Percentiles rank a stretch among this genome's conserved stretches.
Conservation (phyloP, 2,329 filamentous ascomycete species). For the Chrysoporthe puriensis region DNA sequence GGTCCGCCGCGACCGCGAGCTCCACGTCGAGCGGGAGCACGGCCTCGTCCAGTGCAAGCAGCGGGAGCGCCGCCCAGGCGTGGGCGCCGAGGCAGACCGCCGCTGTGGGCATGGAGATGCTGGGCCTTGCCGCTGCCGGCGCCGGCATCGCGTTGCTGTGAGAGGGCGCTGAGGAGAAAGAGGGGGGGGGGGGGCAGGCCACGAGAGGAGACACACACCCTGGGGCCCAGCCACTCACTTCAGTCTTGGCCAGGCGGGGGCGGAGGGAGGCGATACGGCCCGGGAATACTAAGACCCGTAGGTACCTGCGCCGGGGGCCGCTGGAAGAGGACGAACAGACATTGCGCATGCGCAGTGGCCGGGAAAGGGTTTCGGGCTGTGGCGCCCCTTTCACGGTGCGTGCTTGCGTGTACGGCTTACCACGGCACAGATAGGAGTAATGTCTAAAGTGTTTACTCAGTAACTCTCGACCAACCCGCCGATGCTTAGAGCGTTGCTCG, state of each 20-base stretch:
- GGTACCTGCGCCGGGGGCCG: neutral
- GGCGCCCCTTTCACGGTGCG: neutral
- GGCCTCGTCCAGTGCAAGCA: conserved; percentile 15
- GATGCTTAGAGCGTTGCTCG: neutral
- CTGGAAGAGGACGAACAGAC: neutral
- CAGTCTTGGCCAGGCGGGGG: neutral
- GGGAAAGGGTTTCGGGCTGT: neutral
- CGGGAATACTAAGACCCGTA: neutral
- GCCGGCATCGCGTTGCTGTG: conserved; percentile 25
- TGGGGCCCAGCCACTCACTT: neutral
- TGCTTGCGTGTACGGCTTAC: neutral
- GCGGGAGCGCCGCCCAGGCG: conserved; percentile 15
- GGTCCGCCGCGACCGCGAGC: conserved; percentile 26
- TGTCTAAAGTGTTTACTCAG: conserved; percentile 1
- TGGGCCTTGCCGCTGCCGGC: conserved; percentile 27
- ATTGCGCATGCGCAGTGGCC: neutral
- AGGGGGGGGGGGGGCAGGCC: no score
- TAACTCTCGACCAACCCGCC: neutral
- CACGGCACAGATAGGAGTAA: conserved; percentile 5
- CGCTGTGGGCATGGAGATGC: conserved; percentile 22
- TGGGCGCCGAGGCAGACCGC: conserved; percentile 27
- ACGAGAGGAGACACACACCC: neutral
- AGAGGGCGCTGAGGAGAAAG: neutral
- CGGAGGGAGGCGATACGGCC: no score
- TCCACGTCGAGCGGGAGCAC: conserved; percentile 25